These are phyloP conservation scores for Phytopythium litorale DNA, from an alignment of 352 stramenopile species.

Conservation along the genomic window DNA sequence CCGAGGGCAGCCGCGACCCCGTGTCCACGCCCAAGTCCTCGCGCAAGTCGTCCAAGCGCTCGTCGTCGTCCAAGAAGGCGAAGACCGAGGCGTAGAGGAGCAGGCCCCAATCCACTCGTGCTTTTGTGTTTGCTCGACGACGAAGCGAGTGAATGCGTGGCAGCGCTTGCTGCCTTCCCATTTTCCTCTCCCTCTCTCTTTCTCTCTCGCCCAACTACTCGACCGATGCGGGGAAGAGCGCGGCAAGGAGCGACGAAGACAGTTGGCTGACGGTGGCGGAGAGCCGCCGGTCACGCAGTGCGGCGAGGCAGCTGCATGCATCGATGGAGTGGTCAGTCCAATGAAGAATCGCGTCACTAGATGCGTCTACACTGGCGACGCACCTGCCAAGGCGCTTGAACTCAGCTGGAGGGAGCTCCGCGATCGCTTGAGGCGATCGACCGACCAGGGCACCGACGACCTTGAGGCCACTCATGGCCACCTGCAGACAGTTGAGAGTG, in stretches of 20 bases:
- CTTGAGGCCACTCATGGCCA: conserved; percentile 56
- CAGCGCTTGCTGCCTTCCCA: background rate
- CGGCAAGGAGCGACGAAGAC: background rate
- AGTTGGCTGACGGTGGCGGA: background rate
- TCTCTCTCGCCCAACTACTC: background rate
- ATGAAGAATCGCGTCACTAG: no score
- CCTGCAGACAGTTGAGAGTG: conserved; percentile 8
- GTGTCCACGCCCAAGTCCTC: conserved; percentile 62
- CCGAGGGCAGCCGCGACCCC: conserved; percentile 57
- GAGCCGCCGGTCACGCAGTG: background rate
- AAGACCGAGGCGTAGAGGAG: conserved; percentile 40
- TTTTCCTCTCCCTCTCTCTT: no score
- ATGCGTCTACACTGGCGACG: background rate
- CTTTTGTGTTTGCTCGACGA: background rate
- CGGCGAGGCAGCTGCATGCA: background rate
- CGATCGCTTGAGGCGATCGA: conserved; percentile 41
- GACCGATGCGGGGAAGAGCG: background rate
- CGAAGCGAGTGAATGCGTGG: no score
- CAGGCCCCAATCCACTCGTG: no score
- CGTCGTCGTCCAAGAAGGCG: conserved; percentile 58
- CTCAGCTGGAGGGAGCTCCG: conserved; percentile 14
- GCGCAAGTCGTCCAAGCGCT: conserved; percentile 40
- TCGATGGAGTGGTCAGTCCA: background rate
- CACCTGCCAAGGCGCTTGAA: conserved; percentile 32
- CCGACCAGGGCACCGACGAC: conserved; percentile 48